Conservation (phyloP, 805 yeast genomes). For the Peterozyma toletana region DNA sequence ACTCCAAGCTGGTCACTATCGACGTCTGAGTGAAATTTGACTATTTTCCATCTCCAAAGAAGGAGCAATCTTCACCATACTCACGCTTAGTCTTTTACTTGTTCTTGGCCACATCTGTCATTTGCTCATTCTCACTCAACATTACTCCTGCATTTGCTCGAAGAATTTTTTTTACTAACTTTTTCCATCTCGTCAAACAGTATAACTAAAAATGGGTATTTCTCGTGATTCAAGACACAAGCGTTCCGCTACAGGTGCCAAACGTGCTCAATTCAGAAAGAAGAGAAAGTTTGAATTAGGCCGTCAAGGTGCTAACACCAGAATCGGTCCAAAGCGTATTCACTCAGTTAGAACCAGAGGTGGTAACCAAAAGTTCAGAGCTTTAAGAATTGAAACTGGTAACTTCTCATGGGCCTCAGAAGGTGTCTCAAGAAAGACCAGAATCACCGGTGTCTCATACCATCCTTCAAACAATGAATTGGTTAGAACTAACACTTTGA, state of each 20-base stretch:
- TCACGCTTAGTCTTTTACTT: no score
- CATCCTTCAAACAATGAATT: slow-evolving; percentile 99
- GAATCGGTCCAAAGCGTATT: slow-evolving; percentile 97
- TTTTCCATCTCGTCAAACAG: background rate
- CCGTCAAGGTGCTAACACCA: slow-evolving; percentile 99
- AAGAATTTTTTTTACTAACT: background rate
- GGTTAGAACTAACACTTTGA: slow-evolving; percentile 99
- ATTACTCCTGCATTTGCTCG: no score
- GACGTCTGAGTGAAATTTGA: no score
- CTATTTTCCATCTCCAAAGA: no score
- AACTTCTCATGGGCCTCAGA: slow-evolving; percentile 99
- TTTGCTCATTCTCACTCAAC: no score
- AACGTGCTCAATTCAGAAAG: slow-evolving; percentile 99
- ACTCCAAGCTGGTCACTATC: no score
- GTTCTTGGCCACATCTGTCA: no score
- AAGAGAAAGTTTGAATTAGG: slow-evolving; percentile 99
- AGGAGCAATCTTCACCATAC: no score
- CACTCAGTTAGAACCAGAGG: slow-evolving; percentile 99
- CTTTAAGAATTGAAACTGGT: slow-evolving; percentile 97
- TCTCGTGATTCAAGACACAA: slow-evolving; percentile 99
- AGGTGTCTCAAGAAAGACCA: slow-evolving; percentile 98
- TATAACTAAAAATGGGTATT: slow-evolving; percentile 81
- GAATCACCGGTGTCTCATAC: slow-evolving; percentile 96
- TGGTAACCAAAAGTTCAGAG: slow-evolving; percentile 99
- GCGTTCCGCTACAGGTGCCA: slow-evolving; percentile 99